phyloP scores from a whole-genome alignment of 1,284 basidiomycete genomes.

The Trametes versicolor region DNA sequence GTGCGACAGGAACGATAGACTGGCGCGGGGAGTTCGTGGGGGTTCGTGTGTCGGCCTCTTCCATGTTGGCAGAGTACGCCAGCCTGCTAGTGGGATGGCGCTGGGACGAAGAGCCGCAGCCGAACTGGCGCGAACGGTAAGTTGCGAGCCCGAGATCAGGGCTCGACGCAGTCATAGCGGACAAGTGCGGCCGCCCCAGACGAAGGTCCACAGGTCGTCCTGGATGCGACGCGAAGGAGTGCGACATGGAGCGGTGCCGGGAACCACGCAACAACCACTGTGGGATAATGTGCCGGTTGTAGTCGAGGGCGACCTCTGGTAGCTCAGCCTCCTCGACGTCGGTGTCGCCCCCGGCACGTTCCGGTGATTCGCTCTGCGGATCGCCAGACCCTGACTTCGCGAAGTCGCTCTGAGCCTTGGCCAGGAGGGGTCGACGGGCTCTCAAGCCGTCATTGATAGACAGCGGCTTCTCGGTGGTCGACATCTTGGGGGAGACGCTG shows the following conservation, averaged over 20 bases:
- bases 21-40: slow-evolving; percentile 62
- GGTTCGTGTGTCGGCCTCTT: slow-evolving; percentile 57
- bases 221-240: slow-evolving; percentile 47
- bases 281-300: slow-evolving; percentile 95
- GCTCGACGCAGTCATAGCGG: slow-evolving; percentile 67
- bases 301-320: slow-evolving; percentile 91
- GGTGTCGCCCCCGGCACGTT: slow-evolving; percentile 50
- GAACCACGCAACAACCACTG: slow-evolving; percentile 84
- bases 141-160: slow-evolving; percentile 61
- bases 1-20: slow-evolving; percentile 15
- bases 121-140: slow-evolving; percentile 29
- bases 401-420: slow-evolving; percentile 50
- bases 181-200: slow-evolving; percentile 50
- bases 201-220: slow-evolving; percentile 35
- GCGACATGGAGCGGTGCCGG: slow-evolving; percentile 62
- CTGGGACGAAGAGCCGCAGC: slow-evolving; percentile 19
- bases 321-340: slow-evolving; percentile 77
- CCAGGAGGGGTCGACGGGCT: slow-evolving; percentile 41
- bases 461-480: slow-evolving; percentile 23
- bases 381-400: slow-evolving; percentile 18
- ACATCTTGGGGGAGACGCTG: slow-evolving; percentile 31
- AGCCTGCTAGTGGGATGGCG: slow-evolving; percentile 28
- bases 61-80: slow-evolving; percentile 30
- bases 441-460: slow-evolving; percentile 12
- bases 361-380: slow-evolving; percentile 21